phyloP scores from a whole-genome alignment of 306 rosid genomes.

The Quercus rubra region DNA sequence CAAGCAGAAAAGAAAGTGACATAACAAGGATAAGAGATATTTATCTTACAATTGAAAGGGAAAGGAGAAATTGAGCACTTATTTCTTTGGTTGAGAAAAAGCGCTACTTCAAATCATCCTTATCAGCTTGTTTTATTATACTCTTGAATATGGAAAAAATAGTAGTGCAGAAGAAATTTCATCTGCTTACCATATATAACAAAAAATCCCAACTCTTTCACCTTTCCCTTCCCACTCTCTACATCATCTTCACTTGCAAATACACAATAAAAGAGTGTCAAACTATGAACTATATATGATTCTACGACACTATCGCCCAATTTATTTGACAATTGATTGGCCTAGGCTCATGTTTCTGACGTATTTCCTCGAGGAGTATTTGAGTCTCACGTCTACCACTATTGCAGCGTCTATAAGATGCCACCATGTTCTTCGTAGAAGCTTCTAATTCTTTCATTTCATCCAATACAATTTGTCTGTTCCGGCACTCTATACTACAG shows the following conservation, averaged over 20 bases:
- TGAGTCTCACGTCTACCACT: background rate
- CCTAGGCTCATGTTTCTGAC: background rate
- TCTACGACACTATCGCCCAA: background rate
- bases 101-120: background rate
- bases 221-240: background rate
- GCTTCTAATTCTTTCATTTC: constrained; percentile 41
- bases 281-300: background rate
- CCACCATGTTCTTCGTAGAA: constrained; percentile 35
- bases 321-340: background rate
- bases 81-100: background rate
- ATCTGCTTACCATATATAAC: background rate
- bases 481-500: constrained; percentile 45
- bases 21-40: background rate
- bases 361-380: background rate
- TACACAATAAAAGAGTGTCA: background rate
- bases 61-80: background rate
- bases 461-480: constrained; percentile 42
- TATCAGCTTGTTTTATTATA: background rate
- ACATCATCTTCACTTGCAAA: background rate
- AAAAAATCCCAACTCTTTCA: background rate
- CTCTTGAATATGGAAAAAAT: background rate
- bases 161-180: background rate
- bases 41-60: background rate
- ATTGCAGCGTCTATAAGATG: constrained; percentile 24
- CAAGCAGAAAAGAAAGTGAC: background rate